Evolutionary conservation across 768 basidiomycete genomes (phyloP).

Genomic region (Collybiopsis confluens): DNA sequence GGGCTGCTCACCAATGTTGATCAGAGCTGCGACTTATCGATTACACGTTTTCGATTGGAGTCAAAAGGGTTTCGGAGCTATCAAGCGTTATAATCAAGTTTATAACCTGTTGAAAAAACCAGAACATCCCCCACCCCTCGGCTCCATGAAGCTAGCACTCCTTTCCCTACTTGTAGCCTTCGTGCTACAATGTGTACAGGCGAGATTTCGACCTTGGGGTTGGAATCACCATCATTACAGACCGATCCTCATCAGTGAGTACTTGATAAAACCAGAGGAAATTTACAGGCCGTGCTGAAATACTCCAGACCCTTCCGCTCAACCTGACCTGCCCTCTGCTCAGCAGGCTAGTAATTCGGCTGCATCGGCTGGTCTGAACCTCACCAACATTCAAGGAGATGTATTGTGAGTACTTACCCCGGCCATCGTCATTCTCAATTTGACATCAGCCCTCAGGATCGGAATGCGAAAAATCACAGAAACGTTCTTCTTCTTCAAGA

Average conservation of each 20-base stretch:
- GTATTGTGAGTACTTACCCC: slow-evolving; percentile 11
- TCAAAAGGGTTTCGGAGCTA: no score
- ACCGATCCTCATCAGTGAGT: neutral
- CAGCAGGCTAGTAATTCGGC: neutral
- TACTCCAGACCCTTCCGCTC: neutral
- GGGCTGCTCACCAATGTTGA: no score
- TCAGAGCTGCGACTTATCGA: no score
- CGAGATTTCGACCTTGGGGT: neutral
- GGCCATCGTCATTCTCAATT: no score
- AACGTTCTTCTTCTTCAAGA: slow-evolving; percentile 20
- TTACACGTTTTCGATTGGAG: no score
- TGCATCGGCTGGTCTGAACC: slow-evolving; percentile 11
- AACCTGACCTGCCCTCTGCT: neutral
- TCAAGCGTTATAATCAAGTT: no score
- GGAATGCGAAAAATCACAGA: slow-evolving; percentile 20
- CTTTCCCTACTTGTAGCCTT: neutral
- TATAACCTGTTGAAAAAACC: no score
- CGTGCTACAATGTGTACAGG: neutral
- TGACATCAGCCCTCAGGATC: no score
- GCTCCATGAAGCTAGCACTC: neutral
- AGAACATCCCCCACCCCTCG: no score
- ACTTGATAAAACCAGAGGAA: neutral
- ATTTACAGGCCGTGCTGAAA: no score
- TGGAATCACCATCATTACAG: neutral
- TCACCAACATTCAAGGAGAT: slow-evolving; percentile 18